Evolutionary conservation across 2,329 filamentous ascomycete genomes (phyloP).

Genomic region (Ceratocystis colombiana): DNA sequence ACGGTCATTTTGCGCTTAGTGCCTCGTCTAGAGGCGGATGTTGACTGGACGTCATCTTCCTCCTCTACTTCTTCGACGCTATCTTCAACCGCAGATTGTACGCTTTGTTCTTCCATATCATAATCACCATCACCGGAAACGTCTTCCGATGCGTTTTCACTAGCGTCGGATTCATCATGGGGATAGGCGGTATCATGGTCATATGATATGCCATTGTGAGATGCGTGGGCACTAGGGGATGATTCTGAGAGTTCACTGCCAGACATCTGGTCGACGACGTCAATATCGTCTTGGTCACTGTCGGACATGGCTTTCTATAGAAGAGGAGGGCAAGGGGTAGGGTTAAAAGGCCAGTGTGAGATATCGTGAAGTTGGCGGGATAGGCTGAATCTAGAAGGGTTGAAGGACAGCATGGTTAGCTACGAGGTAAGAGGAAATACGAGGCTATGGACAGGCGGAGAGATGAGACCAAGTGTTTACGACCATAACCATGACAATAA

Average conservation of each 20-base stretch:
- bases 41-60: conserved; percentile 44
- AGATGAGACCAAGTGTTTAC: conserved; percentile 15
- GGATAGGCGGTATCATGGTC: conserved; percentile 32
- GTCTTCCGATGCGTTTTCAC: conserved; percentile 42
- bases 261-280: conserved; percentile 39
- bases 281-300: conserved; percentile 25
- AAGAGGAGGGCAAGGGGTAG: background rate
- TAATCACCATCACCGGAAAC: conserved; percentile 64
- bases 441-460: background rate
- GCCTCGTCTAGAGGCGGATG: conserved; percentile 57
- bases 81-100: conserved; percentile 30
- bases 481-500: conserved; percentile 15
- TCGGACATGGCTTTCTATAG: conserved; percentile 21
- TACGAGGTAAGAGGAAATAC: background rate
- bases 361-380: conserved; percentile 3
- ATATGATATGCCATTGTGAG: conserved; percentile 37
- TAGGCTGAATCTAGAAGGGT: background rate
- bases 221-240: conserved; percentile 44
- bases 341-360: conserved; percentile 12
- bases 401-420: conserved; percentile 19
- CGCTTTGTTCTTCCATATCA: conserved; percentile 54
- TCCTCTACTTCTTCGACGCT: conserved; percentile 24
- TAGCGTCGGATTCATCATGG: conserved; percentile 37
- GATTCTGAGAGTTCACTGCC: conserved; percentile 71
- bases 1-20: conserved; percentile 61